A percentile compares a stretch with the other conserved stretches of the same genome.
Evolutionary conservation across 345 rosid species (phyloP).

Genomic region (Pugionium dolabratum): DNA sequence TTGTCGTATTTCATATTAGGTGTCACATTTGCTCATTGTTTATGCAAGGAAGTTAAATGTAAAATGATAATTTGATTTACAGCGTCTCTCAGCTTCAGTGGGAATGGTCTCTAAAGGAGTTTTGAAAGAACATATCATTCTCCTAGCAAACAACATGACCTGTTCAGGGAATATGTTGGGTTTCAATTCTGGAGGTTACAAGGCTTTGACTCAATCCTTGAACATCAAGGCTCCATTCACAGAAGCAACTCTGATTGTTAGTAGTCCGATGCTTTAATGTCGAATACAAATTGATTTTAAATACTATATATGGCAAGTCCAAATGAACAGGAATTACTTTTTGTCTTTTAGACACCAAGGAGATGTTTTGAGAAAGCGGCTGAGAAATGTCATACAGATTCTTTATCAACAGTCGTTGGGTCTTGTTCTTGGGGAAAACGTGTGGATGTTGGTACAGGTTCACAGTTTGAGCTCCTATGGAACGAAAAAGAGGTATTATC

Average conservation of each 20-base stretch:
- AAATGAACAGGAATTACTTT: constrained; percentile 2
- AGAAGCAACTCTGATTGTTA: constrained; percentile 87
- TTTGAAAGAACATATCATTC: constrained; percentile 82
- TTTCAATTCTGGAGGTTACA: constrained; percentile 83
- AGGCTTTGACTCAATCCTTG: constrained; percentile 66
- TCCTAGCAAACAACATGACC: constrained; percentile 85
- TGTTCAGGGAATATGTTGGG: constrained; percentile 86
- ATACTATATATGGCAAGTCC: constrained; percentile 17
- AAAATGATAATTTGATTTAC: constrained; percentile 39
- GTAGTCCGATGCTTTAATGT: constrained; percentile 35
- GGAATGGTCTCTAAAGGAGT: constrained; percentile 82
- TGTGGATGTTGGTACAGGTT: constrained; percentile 94
- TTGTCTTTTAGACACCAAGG: constrained; percentile 62
- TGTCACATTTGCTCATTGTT: constrained; percentile 6
- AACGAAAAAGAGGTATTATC: constrained; percentile 53
- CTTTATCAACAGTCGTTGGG: constrained; percentile 78
- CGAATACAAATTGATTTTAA: constrained; percentile 18
- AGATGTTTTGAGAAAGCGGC: constrained; percentile 94
- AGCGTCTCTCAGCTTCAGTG: constrained; percentile 90
- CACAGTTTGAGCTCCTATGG: constrained; percentile 81
- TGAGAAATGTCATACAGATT: constrained; percentile 74
- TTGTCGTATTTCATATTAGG: constrained; percentile 14
- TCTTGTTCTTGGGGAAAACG: constrained; percentile 94
- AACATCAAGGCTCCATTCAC: constrained; percentile 91
- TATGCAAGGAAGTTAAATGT: constrained; percentile 15